Percentiles rank a stretch among this genome's conserved stretches.
phyloP scores from a whole-genome alignment of 495 filamentous ascomycete species.

The Copromyces sp. region DNA sequence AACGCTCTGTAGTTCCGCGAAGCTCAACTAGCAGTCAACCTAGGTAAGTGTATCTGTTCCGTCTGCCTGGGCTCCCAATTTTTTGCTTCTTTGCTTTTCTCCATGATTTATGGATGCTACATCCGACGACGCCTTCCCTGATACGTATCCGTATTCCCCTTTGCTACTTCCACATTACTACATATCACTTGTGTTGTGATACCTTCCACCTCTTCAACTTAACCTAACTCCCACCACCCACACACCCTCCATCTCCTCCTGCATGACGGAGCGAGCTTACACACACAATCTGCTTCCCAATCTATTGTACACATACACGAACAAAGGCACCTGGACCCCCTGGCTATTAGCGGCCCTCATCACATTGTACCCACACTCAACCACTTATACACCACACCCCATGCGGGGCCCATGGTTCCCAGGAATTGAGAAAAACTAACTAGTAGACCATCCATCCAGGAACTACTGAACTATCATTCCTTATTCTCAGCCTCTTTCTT shows the following conservation, averaged over 20 bases:
- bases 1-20: not conserved
- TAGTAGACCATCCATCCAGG: not conserved
- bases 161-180: not conserved
- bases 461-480: not conserved
- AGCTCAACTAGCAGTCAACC: not conserved
- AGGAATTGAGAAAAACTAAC: not conserved
- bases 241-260: not conserved
- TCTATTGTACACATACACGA: not conserved
- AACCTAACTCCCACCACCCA: not conserved
- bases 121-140: not conserved
- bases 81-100: slow-evolving; percentile 6
- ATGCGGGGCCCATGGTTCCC: not conserved
- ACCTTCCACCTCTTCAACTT: not conserved
- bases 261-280: not conserved
- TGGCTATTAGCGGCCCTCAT: not conserved
- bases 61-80: not conserved
- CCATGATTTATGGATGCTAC: not conserved
- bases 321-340: not conserved
- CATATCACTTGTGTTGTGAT: not conserved
- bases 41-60: slow-evolving; percentile 13
- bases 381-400: not conserved
- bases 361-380: not conserved
- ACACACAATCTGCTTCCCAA: not conserved
- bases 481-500: not conserved
- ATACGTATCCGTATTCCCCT: not conserved